Evolutionary conservation across 2,329 filamentous ascomycete species (phyloP).

Genomic region (Clarireedia monteithiana): DNA sequence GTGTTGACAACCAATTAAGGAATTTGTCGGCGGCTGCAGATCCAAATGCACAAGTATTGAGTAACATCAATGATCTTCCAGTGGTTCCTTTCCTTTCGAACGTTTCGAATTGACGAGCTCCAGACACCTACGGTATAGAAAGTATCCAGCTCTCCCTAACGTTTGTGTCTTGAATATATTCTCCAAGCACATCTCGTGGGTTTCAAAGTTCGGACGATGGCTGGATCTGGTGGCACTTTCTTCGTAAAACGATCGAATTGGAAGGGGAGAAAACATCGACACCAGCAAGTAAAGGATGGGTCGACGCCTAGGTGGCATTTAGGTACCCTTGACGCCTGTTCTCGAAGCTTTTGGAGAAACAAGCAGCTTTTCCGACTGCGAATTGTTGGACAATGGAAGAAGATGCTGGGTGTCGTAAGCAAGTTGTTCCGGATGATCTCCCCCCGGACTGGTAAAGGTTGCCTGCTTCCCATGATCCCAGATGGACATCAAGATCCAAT

Average conservation of each 20-base stretch:
- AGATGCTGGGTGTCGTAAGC: constrained; percentile 6
- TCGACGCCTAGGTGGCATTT: too few relatives aligned
- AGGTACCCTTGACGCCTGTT: background rate
- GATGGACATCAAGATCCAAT: constrained; percentile 24
- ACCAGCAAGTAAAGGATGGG: background rate
- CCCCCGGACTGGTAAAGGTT: constrained; percentile 16
- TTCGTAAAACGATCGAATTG: constrained; percentile 5
- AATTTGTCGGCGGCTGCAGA: constrained; percentile 13
- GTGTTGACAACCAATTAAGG: constrained; percentile 3
- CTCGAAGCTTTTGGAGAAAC: background rate
- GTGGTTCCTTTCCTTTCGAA: background rate
- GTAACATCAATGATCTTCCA: background rate
- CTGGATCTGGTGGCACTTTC: constrained; percentile 13
- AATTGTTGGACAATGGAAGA: background rate
- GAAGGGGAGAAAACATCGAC: background rate
- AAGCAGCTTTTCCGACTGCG: background rate
- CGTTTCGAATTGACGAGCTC: background rate
- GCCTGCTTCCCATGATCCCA: constrained; percentile 14
- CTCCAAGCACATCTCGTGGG: background rate
- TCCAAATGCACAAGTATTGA: background rate
- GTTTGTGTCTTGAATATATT: background rate
- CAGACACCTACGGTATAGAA: background rate
- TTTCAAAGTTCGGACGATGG: constrained; percentile 7
- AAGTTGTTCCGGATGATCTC: constrained; percentile 21
- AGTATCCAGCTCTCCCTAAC: background rate